Base-by-base conservation (phyloP, 1,139 yeast genomes). In the Taiozyma sp. region DNA sequence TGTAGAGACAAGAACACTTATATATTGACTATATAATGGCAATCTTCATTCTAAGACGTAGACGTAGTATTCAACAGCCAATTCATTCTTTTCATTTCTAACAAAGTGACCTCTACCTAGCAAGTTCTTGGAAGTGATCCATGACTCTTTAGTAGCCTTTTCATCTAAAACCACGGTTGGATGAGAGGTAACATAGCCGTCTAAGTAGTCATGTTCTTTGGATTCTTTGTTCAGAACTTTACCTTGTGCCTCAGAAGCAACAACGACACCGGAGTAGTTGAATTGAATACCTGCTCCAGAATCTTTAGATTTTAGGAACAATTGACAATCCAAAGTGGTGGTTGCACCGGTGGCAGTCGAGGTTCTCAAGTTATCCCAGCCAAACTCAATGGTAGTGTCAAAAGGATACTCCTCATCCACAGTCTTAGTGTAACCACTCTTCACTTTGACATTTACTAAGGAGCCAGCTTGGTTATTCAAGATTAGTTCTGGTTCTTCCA, bases 31-130 rank as follows among this genome's bases (percentile, higher is more conserved):
- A 47, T 24, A 39, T 13, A 43, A 26, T 26, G 24, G 11, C 14
- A n/a, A 39, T 13, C 4, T 9, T 51, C 45, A 57, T 44, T 55
- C 58, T 44, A 70, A 52, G 22, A 68, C 69, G 58, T 76, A 77
- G 51, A 77, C 65, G 55, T 68, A 70, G 67, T 80, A 80, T 64
- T 80, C 84, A 43, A 80, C 83, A 55, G 67, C 70, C 48, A 77
- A 60, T 1, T 42, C 56, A n/a, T 75, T 79, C 9, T 67, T 59
- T 1, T 62, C 66, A 52, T 72, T 76, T 62, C 81, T 73, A 42
- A 75, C 62, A 57, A 80, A 79, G 55, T 83, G 71, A 41, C 85
- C 85, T 61, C 73, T 76, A 40, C 83, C 85, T 42, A 77, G 44
- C 47, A 79, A 68, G 53, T 70, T 75, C 57, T 74, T 73, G 46